A percentile compares a stretch with the other conserved stretches of the same genome.
phyloP scores from a whole-genome alignment of 73 alveolate species.

The Tetrahymena elliotti region DNA sequence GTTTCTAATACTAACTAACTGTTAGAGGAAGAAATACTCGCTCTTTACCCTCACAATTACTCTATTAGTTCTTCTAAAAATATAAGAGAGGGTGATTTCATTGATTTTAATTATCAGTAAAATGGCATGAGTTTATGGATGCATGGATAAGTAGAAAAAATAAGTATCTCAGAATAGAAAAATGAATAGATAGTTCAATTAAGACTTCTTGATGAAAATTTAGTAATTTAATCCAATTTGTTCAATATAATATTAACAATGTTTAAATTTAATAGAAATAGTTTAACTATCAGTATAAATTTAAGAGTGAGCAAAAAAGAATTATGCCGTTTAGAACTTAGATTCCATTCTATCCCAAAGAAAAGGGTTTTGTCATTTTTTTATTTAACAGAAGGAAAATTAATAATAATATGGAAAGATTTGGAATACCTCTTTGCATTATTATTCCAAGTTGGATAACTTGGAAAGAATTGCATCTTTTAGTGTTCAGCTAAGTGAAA shows the following conservation, averaged over 20 bases:
- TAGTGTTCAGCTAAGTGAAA: slow-evolving; percentile 12
- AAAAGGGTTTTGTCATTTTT: neutral
- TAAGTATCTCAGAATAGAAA: neutral
- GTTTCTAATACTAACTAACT: neutral
- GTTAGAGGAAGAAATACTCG: neutral
- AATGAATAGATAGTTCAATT: neutral
- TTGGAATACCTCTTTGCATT: slow-evolving; percentile 18
- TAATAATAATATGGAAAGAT: slow-evolving; percentile 12
- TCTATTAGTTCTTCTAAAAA: neutral
- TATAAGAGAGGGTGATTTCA: neutral
- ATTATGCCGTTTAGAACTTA: neutral
- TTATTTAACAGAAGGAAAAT: neutral
- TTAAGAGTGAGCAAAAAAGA: neutral
- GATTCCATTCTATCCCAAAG: neutral
- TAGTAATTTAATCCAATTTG: neutral
- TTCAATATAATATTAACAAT: neutral
- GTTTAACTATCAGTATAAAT: neutral
- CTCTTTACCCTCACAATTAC: neutral
- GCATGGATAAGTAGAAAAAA: neutral
- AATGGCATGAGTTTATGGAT: neutral
- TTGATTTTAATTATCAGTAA: neutral
- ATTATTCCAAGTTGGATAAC: slow-evolving; percentile 11
- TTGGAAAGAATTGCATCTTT: slow-evolving; percentile 14
- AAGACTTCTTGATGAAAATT: neutral
- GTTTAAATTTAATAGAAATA: neutral